Percentiles rank a stretch among this genome's conserved stretches.
Conservation (phyloP, 441 rosid species). For the Aquilaria agallochum region DNA sequence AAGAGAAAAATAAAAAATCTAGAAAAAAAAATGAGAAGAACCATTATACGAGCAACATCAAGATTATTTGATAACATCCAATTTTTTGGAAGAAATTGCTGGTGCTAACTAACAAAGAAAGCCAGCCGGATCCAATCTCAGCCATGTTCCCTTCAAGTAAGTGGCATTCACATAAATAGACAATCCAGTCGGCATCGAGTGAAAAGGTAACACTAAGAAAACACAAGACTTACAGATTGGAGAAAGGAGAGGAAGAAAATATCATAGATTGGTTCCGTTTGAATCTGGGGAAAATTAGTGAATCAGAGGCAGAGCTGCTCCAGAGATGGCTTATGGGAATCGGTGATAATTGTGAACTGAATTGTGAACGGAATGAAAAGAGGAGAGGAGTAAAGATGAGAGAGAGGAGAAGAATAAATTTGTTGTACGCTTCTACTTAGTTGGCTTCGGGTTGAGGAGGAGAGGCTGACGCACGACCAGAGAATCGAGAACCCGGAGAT, state of each 20-base stretch:
- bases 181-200: too few relatives aligned
- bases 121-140: conserved; percentile 10
- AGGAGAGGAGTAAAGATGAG: not conserved
- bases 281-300: too few relatives aligned
- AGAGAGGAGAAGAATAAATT: conserved; percentile 25
- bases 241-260: too few relatives aligned
- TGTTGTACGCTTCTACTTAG: conserved; percentile 27
- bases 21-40: too few relatives aligned
- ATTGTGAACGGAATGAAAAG: not conserved
- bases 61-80: too few relatives aligned
- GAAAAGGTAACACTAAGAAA: too few relatives aligned
- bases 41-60: too few relatives aligned
- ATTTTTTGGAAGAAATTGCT: too few relatives aligned
- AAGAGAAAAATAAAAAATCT: too few relatives aligned
- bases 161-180: not conserved
- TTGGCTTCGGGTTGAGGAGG: conserved; percentile 1
- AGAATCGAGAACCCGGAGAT: too few relatives aligned
- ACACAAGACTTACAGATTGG: not conserved
- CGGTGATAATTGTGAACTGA: not conserved
- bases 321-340: conserved; percentile 1
- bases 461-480: not conserved
- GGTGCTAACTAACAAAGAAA: too few relatives aligned
- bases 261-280: too few relatives aligned
- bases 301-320: not conserved
- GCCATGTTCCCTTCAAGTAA: not conserved